A percentile compares a stretch with the other conserved stretches of the same genome.
These are phyloP conservation scores for Arthrinium puccinioides DNA, from an alignment of 2,329 filamentous ascomycete species.

Conservation along the genomic window DNA sequence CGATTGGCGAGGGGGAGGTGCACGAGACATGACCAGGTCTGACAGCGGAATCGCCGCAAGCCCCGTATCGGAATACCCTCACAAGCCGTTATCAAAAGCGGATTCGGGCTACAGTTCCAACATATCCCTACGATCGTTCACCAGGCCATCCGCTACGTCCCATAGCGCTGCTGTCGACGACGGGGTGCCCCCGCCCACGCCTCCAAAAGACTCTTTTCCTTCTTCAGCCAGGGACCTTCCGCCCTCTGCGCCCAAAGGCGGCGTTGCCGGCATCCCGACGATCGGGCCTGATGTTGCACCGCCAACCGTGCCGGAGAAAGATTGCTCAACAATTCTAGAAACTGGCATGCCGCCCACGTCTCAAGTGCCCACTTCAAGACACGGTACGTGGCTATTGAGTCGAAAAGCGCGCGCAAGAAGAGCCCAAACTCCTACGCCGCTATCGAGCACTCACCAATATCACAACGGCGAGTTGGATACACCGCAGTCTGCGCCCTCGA, in stretches of 20 bases:
- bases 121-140: constrained; percentile 47
- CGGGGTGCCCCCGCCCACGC: not conserved
- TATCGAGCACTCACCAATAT: constrained; percentile 3
- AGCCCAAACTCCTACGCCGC: not conserved
- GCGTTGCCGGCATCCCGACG: too few species aligned
- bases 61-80: constrained; percentile 32
- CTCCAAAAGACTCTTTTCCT: too few species aligned
- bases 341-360: too few species aligned
- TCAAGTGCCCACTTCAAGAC: not conserved
- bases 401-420: not conserved
- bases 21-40: constrained; percentile 23
- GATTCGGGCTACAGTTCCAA: constrained; percentile 58
- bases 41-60: constrained; percentile 46
- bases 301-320: constrained; percentile 17
- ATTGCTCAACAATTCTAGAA: constrained; percentile 8
- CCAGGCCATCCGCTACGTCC: constrained; percentile 10
- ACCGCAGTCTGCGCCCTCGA: constrained; percentile 16
- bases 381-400: not conserved
- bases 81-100: constrained; percentile 43
- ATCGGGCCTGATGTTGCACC: not conserved
- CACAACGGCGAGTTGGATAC: constrained; percentile 9
- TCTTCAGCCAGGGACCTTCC: not conserved
- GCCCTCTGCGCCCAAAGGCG: too few species aligned
- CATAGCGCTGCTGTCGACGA: constrained; percentile 11
- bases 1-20: constrained; percentile 11